Conservation (phyloP, 1,284 basidiomycete species). For the Sutorius eximius region DNA sequence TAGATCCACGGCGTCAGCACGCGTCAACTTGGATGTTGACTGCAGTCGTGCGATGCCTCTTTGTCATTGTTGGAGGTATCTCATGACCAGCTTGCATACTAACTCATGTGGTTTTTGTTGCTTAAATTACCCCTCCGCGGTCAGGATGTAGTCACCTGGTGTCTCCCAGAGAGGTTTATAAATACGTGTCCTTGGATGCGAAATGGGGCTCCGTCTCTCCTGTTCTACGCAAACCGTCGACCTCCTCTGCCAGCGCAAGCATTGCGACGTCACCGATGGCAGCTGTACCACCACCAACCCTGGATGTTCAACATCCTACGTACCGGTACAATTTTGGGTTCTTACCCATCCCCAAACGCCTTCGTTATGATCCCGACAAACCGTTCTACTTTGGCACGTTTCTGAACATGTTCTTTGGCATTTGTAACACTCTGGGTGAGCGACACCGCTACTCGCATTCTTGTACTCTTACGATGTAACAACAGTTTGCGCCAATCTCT, state of each 20-base stretch:
- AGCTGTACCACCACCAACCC: background rate
- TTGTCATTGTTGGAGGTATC: background rate
- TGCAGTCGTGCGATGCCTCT: background rate
- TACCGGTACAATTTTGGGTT: constrained; percentile 50
- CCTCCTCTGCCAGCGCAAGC: background rate
- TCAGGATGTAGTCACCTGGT: background rate
- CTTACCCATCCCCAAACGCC: constrained; percentile 59
- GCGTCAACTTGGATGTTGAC: background rate
- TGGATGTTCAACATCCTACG: background rate
- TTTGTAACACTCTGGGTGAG: constrained; percentile 65
- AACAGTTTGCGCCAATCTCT: constrained; percentile 58
- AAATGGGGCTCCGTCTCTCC: constrained; percentile 1
- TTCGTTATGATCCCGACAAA: constrained; percentile 57
- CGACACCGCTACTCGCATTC: background rate
- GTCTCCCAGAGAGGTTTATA: constrained; percentile 8
- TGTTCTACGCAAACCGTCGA: constrained; percentile 4
- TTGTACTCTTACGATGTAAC: background rate
- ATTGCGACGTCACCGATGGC: background rate
- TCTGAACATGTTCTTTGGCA: constrained; percentile 63
- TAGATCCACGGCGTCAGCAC: background rate
- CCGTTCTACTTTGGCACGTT: constrained; percentile 58
- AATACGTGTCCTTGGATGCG: background rate
- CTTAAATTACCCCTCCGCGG: background rate
- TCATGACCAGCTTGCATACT: constrained; percentile 1
- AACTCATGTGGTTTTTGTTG: background rate